Percentiles rank a stretch among this genome's conserved stretches.
These are phyloP conservation scores for Exobasidium cylindrosporum DNA, from an alignment of 1,284 basidiomycete species.

Conservation along the genomic window DNA sequence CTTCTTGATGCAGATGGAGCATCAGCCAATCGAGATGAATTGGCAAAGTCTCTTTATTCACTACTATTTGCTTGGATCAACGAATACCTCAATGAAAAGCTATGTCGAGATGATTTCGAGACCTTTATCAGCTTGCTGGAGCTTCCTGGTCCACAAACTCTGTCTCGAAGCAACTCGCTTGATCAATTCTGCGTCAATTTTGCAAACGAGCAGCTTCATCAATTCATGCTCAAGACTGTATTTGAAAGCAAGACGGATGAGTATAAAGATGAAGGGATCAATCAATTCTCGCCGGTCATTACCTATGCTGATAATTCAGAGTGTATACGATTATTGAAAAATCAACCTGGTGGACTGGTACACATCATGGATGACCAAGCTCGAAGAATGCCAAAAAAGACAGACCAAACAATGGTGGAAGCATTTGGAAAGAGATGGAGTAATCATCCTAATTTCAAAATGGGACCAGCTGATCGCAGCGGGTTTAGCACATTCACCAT, in stretches of 20 bases:
- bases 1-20: slow-evolving; percentile 93
- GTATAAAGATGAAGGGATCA: slow-evolving; percentile 80
- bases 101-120: slow-evolving; percentile 57
- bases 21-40: slow-evolving; percentile 84
- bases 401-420: slow-evolving; percentile 88
- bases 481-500: slow-evolving; percentile 85
- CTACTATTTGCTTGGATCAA: slow-evolving; percentile 95
- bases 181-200: slow-evolving; percentile 97
- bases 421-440: slow-evolving; percentile 91
- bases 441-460: slow-evolving; percentile 77
- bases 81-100: slow-evolving; percentile 89
- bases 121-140: slow-evolving; percentile 95
- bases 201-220: slow-evolving; percentile 84
- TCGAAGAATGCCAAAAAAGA: slow-evolving; percentile 79
- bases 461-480: slow-evolving; percentile 61
- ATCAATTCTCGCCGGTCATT: slow-evolving; percentile 67
- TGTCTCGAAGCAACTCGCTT: slow-evolving; percentile 76
- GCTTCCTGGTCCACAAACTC: slow-evolving; percentile 72
- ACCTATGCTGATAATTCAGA: slow-evolving; percentile 90
- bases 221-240: slow-evolving; percentile 74
- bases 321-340: slow-evolving; percentile 79
- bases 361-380: slow-evolving; percentile 98
- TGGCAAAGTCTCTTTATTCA: slow-evolving; percentile 87
- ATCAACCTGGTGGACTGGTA: slow-evolving; percentile 83
- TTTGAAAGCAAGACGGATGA: slow-evolving; percentile 78